These are phyloP conservation scores for Favolaschia claudopus DNA, from an alignment of 768 basidiomycete species.

Conservation along the genomic window DNA sequence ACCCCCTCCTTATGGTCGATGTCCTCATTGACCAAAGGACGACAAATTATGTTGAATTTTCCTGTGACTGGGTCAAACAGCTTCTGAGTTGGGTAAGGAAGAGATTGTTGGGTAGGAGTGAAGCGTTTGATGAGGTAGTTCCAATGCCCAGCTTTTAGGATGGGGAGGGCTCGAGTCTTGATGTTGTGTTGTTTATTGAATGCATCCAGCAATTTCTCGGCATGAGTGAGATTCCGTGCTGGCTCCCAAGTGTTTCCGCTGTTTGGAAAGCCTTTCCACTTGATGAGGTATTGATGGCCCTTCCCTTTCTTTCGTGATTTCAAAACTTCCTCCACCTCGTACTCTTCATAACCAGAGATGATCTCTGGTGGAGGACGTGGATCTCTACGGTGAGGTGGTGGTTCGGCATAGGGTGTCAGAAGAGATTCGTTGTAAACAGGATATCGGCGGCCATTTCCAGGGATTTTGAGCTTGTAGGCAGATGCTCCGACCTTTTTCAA, in stretches of 20 bases:
- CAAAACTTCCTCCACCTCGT: not conserved
- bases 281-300: not conserved
- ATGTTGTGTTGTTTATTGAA: not conserved
- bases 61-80: not conserved
- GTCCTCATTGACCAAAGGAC: not conserved
- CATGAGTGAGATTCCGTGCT: not conserved
- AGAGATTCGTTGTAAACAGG: not conserved
- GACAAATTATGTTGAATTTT: not conserved
- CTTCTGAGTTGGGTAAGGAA: not conserved
- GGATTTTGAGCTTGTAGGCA: too few species aligned
- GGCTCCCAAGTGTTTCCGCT: conserved; percentile 33
- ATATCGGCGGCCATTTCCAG: too few species aligned
- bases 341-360: not conserved
- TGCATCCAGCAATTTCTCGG: not conserved
- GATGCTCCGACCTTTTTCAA: too few species aligned
- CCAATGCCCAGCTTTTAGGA: not conserved
- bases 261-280: too few species aligned
- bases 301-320: not conserved
- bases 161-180: not conserved
- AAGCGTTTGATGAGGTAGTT: not conserved
- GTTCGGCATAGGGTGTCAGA: not conserved
- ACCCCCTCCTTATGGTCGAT: too few species aligned
- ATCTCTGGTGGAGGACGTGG: too few species aligned
- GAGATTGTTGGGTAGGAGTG: not conserved
- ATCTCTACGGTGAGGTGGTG: not conserved